Evolutionary conservation across 2,329 filamentous ascomycete species (phyloP), one percentile per base, ranked within the genome.

Genomic region (Monilinia laxa): DNA sequence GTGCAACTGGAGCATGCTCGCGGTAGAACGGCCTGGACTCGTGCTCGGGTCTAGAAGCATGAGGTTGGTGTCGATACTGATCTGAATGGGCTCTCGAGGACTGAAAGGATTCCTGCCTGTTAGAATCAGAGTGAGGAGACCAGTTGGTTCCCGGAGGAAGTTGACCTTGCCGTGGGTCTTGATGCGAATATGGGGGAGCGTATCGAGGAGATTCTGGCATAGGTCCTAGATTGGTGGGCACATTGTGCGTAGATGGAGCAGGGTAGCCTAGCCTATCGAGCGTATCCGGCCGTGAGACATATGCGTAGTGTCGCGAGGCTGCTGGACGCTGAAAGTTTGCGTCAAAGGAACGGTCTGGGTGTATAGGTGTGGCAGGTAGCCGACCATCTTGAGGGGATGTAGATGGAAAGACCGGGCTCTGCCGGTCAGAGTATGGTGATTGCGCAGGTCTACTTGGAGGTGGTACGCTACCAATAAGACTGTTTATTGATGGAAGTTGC

Each of bases 401-500:
- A 4, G 73, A 47, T 60, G 72, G 70, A 40, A 75, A 76, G n/a
- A 70, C 57, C 14, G 76, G 75, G 56, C 74, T 77, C 28, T 71
- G 72, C 11, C 70, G 68, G 47, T 76, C 75, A 23, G 73, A 73
- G 66, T 73, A 76, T 42, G 75, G 70, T n/a, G 74, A 73, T 49
- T 70, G 71, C 56, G 70, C 66, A 31, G 72, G 70, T 53, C 69
- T 68, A 47, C 40, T 67, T 64, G 65, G 71, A 55, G 69, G 69
- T 63, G 69, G 47, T 56, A 70, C 56, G 31, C 68, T 35, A 35
- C 7, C 73, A 72, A 77, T 75, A 10, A 77, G 57, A 67, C 75
- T 76, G 63, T 73, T 77, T 53, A 77, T 63, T 18, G 76, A 71
- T 54, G 76, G 76, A 4, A 77, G 69, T 35, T 72, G 71, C 69